Evolutionary conservation across 148 eudicot species (phyloP), one percentile per base, ranked within the genome.

Genomic region (Fallopia convolvulus): DNA sequence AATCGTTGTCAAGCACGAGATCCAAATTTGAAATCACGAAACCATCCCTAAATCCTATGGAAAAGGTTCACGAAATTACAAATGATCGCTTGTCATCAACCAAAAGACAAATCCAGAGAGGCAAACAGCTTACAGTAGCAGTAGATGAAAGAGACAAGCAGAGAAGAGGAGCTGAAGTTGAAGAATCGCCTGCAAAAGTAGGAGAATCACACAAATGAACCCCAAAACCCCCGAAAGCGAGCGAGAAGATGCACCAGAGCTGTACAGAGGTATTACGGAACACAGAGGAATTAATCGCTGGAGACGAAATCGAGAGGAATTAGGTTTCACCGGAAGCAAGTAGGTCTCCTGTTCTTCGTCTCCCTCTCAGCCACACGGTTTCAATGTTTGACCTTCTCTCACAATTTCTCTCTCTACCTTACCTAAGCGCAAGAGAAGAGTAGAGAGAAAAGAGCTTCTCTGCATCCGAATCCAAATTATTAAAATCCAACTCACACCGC

Each of bases 351-450:
- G 40, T 12, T 33, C 72, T 36, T 68, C 72, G n/a, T 68, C 72
- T 68, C 15, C 72, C 44, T 68, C 72, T 75, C 10, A 68, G 5
- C 72, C 44, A 68, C 72, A 68, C 72, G 72, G 72, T 68, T 68
- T 68, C 72, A 36, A 6, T 15, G 41, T 68, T 68, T 68, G 72
- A 68, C 72, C 46, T 68, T 63, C 70, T 63, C 40, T 23, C 70
- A 3, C 39, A 63, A 63, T 58, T 15, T 68, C 72, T 68, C 72
- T 68, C 72, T 39, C 72, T 36, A 63, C 17, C 70, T 11, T 48
- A 48, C 15, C 6, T 8, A 48, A 48, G 15, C 50, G 15, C 50
- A 48, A 42, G 3, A 2, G 4, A 4, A 42, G 46, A 6, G 46
- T 21, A 8, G 26, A 56, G 63, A 56, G 63, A 56, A 10, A 56